These are phyloP conservation scores for Saturnispora mendoncae DNA, from an alignment of 805 yeast genomes.

Conservation along the genomic window DNA sequence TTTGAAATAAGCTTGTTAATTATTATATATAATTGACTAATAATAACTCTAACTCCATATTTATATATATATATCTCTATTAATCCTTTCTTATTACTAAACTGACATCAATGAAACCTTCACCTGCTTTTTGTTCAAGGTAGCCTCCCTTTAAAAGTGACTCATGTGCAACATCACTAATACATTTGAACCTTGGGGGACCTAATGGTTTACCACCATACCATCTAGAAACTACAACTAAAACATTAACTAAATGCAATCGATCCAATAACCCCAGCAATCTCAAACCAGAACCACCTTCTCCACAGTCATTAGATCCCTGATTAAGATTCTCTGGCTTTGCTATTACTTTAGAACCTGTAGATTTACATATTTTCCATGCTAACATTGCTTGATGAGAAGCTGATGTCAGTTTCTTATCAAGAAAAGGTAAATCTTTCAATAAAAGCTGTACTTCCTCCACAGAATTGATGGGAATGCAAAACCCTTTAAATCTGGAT, in stretches of 20 bases:
- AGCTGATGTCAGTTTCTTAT: constrained; percentile 47
- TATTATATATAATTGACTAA: neutral
- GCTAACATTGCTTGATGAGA: constrained; percentile 70
- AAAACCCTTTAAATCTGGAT: constrained; percentile 62
- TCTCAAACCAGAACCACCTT: constrained; percentile 62
- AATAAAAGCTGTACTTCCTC: constrained; percentile 38
- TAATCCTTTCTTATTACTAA: neutral
- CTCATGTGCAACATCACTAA: constrained; percentile 46
- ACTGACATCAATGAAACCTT: constrained; percentile 15
- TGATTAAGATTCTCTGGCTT: constrained; percentile 33
- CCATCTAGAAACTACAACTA: constrained; percentile 73
- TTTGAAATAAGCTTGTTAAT: constrained; percentile 53
- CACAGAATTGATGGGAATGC: constrained; percentile 32
- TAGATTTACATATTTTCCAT: constrained; percentile 45
- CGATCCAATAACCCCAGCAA: constrained; percentile 46
- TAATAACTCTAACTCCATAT: neutral
- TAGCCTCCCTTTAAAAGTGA: constrained; percentile 36
- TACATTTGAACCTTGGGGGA: constrained; percentile 59
- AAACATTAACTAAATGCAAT: constrained; percentile 40
- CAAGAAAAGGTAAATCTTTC: constrained; percentile 32
- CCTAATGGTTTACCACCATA: constrained; percentile 75
- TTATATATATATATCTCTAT: neutral
- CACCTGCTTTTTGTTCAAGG: neutral
- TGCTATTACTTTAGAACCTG: neutral
- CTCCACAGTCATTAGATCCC: constrained; percentile 65